Percentiles rank a stretch among this genome's conserved stretches.
Evolutionary conservation across 331 rosid species (phyloP).

Genomic region (Dryas integrifolia): DNA sequence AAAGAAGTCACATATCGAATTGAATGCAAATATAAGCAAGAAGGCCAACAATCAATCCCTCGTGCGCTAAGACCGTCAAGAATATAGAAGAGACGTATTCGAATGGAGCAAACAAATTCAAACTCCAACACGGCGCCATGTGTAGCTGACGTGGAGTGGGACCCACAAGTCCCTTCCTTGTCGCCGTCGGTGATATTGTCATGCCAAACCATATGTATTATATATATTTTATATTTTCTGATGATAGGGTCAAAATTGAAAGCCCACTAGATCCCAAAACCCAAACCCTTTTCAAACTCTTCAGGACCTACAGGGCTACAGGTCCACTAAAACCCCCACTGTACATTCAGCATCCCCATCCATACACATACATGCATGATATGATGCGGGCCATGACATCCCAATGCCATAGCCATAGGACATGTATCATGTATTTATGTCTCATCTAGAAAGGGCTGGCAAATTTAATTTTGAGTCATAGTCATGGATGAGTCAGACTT

Average conservation of each 20-base stretch:
- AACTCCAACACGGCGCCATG: constrained; percentile 32
- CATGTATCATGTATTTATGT: neutral
- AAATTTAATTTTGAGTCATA: constrained; percentile 16
- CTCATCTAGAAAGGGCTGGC: neutral
- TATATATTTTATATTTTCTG: no score
- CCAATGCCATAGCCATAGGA: no score
- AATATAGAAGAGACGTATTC: constrained; percentile 26
- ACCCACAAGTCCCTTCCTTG: constrained; percentile 18
- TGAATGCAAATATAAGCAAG: no score
- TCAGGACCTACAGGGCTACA: neutral
- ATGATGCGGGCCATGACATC: neutral
- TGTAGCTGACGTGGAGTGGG: constrained; percentile 38
- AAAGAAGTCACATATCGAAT: neutral
- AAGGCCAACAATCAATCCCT: neutral
- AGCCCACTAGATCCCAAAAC: neutral
- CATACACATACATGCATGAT: neutral
- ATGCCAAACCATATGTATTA: no score
- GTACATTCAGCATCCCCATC: no score
- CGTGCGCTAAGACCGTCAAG: neutral
- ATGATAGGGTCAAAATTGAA: neutral
- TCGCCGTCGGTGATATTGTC: neutral
- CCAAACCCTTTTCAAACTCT: constrained; percentile 31
- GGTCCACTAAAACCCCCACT: no score
- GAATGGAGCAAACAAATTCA: constrained; percentile 17
- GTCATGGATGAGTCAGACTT: constrained; percentile 52